Evolutionary conservation across 805 yeast genomes (phyloP).

Genomic region (Pichia phayaonensis): DNA sequence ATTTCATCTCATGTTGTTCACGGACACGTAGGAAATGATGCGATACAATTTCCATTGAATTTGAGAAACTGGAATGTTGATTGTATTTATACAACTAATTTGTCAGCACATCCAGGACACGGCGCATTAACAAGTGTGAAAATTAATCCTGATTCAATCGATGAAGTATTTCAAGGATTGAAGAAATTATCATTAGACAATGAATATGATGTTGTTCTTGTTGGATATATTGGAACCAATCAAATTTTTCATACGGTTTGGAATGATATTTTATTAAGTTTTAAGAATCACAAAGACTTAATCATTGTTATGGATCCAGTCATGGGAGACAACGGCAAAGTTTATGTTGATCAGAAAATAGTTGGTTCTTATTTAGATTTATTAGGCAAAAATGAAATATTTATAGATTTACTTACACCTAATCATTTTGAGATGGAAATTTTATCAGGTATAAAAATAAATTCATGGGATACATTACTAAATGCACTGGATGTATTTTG

Average conservation of each 20-base stretch:
- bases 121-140: constrained; percentile 56
- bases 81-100: constrained; percentile 77
- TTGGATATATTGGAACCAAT: constrained; percentile 73
- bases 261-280: constrained; percentile 20
- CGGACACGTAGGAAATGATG: constrained; percentile 91
- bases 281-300: constrained; percentile 6
- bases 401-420: constrained; percentile 53
- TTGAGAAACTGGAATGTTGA: constrained; percentile 90
- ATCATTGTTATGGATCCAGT: constrained; percentile 83
- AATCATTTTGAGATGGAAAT: constrained; percentile 70
- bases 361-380: constrained; percentile 45
- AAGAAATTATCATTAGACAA: constrained; percentile 32
- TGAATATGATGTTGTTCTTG: constrained; percentile 56
- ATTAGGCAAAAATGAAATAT: constrained; percentile 27
- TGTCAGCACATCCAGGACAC: constrained; percentile 91
- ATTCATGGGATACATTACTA: constrained; percentile 30
- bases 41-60: constrained; percentile 86
- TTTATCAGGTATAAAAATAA: constrained; percentile 41
- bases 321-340: constrained; percentile 79
- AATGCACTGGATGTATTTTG: constrained; percentile 37
- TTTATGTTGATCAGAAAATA: constrained; percentile 61
- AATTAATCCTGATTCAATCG: constrained; percentile 38
- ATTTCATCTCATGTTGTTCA: constrained; percentile 90
- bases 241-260: constrained; percentile 45
- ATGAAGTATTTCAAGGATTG: constrained; percentile 49